phyloP scores from a whole-genome alignment of 139 green algal species.

The Volvox africanus region DNA sequence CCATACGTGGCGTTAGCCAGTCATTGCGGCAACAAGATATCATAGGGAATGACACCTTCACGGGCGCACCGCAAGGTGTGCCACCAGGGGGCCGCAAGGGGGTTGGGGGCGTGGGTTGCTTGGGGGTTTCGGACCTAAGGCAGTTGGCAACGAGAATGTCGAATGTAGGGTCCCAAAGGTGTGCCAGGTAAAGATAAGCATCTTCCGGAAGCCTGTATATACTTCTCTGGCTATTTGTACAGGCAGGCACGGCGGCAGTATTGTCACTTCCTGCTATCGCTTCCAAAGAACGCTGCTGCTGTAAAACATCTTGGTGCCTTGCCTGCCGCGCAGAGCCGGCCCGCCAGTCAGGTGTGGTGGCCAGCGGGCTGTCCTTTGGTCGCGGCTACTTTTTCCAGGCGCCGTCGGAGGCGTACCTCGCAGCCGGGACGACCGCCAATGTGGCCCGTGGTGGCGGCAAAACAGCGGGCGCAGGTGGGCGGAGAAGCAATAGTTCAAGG shows the following conservation, averaged over 20 bases:
- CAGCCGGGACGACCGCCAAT: neutral
- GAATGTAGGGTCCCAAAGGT: too few species aligned
- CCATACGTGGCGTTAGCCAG: conserved; percentile 42
- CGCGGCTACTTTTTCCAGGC: conserved; percentile 49
- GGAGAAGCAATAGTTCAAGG: neutral
- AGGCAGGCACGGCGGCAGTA: too few species aligned
- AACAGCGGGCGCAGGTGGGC: conserved; percentile 29
- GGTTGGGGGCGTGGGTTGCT: too few species aligned
- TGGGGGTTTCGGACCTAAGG: too few species aligned
- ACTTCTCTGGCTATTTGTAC: too few species aligned
- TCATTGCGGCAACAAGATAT: conserved; percentile 10
- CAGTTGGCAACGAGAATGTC: too few species aligned
- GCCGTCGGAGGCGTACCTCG: neutral
- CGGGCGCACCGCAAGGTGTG: conserved; percentile 37
- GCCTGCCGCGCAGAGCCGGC: conserved; percentile 12
- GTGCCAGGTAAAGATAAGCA: too few species aligned
- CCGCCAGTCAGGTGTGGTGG: conserved; percentile 33
- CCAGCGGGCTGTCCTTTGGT: conserved; percentile 26
- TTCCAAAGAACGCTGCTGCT: too few species aligned
- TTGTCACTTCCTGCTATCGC: too few species aligned
- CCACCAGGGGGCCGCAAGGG: neutral
- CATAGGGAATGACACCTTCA: conserved; percentile 47
- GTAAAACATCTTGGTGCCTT: too few species aligned
- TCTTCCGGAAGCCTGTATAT: too few species aligned
- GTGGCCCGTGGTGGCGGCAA: neutral